These are phyloP conservation scores for Entomortierella parvispora DNA, from an alignment of 192 early-diverging fungal species.

Conservation along the genomic window DNA sequence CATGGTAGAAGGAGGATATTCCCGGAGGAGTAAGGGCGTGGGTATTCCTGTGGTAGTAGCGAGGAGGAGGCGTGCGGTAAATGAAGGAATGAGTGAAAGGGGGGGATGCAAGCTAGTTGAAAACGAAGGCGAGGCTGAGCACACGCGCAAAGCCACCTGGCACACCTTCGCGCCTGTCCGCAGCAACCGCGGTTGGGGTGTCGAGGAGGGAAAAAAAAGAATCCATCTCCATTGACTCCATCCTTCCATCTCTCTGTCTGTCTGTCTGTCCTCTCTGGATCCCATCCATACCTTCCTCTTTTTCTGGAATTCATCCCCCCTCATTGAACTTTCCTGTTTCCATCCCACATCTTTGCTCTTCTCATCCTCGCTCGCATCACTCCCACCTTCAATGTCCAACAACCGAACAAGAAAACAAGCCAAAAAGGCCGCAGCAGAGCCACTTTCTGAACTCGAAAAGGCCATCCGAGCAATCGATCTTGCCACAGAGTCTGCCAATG, in stretches of 20 bases:
- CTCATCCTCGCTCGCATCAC: too few relatives aligned
- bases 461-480: conserved; percentile 60
- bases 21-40: not conserved
- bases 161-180: too few relatives aligned
- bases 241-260: not conserved
- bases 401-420: conserved; percentile 54
- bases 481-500: conserved; percentile 53
- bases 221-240: not conserved
- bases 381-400: conserved; percentile 39
- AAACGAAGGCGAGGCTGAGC: not conserved
- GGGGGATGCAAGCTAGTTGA: too few relatives aligned
- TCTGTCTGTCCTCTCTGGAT: too few relatives aligned
- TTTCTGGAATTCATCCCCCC: not conserved
- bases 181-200: too few relatives aligned
- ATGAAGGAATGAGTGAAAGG: too few relatives aligned
- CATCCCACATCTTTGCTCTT: not conserved
- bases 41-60: too few relatives aligned
- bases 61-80: too few relatives aligned
- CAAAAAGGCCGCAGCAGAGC: conserved; percentile 47
- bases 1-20: conserved; percentile 1
- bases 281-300: not conserved
- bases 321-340: too few relatives aligned
- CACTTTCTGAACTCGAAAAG: conserved; percentile 57
- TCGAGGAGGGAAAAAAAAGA: not conserved
- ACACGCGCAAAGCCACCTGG: too few relatives aligned